A percentile compares a stretch with the other conserved stretches of the same genome.
Conservation (phyloP, 441 rosid genomes). For the Jatropha podagrica region DNA sequence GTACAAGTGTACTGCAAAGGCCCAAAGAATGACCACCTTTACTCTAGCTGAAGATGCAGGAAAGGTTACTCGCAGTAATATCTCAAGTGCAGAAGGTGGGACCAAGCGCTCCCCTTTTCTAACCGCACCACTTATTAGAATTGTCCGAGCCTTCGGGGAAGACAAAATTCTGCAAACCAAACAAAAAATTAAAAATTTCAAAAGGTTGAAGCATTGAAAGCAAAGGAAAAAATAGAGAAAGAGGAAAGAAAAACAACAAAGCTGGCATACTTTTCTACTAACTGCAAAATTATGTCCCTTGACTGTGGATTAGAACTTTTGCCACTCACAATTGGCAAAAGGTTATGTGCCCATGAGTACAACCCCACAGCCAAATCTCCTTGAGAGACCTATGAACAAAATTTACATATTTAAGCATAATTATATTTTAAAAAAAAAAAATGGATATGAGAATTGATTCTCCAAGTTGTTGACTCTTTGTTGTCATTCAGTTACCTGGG, state of each 20-base stretch:
- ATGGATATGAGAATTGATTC: background rate
- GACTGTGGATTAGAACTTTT: constrained; percentile 72
- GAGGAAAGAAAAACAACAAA: background rate
- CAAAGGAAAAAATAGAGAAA: background rate
- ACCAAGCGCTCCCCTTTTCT: constrained; percentile 87
- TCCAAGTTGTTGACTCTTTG: constrained; percentile 4
- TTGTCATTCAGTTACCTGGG: constrained; percentile 51
- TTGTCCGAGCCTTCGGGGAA: constrained; percentile 64
- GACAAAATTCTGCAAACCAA: constrained; percentile 58
- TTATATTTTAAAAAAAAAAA: too few relatives aligned
- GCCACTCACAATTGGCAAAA: constrained; percentile 54
- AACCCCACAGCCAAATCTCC: constrained; percentile 79
- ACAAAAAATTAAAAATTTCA: background rate
- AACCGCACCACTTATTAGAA: constrained; percentile 75
- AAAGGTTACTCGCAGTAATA: constrained; percentile 63
- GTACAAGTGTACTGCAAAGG: constrained; percentile 10
- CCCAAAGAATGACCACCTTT: constrained; percentile 50
- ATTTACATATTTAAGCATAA: constrained; percentile 1
- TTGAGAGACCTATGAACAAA: constrained; percentile 55
- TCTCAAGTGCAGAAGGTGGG: constrained; percentile 77
- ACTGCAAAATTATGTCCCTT: constrained; percentile 77
- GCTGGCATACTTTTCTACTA: constrained; percentile 60
- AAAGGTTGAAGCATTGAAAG: constrained; percentile 16
- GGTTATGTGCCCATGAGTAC: constrained; percentile 65
- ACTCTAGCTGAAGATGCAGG: constrained; percentile 71